Conservation (phyloP, 192 early-diverging fungal genomes). For the Anaeromyces robustus region DNA sequence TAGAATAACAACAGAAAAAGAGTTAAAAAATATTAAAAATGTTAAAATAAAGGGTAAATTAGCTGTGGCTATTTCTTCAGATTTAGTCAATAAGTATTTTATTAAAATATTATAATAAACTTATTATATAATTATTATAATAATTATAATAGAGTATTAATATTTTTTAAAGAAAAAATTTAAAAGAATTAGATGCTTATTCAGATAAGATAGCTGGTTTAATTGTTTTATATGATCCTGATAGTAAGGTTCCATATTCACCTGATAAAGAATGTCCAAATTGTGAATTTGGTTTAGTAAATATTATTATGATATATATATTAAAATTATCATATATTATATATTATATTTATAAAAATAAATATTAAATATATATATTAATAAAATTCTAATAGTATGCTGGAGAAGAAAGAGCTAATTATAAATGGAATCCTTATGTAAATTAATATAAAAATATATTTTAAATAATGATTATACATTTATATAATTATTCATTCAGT, state of each 20-base stretch:
- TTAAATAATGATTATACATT: neutral
- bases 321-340: neutral
- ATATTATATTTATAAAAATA: too few relatives aligned
- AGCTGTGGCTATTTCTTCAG: too few relatives aligned
- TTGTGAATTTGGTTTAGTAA: slow-evolving; percentile 34
- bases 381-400: neutral
- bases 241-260: slow-evolving; percentile 12
- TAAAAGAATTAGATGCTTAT: neutral
- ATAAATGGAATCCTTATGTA: slow-evolving; percentile 60
- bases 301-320: neutral
- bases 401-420: slow-evolving; percentile 6
- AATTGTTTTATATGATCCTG: slow-evolving; percentile 20
- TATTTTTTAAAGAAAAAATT: neutral
- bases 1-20: too few relatives aligned
- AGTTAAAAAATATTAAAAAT: too few relatives aligned
- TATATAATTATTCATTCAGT: too few relatives aligned
- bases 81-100: too few relatives aligned
- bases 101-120: too few relatives aligned
- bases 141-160: too few relatives aligned
- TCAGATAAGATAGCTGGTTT: slow-evolving; percentile 35
- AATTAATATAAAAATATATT: neutral
- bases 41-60: too few relatives aligned
- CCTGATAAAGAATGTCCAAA: slow-evolving; percentile 50
- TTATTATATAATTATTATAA: too few relatives aligned
- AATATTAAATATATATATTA: neutral